Conservation (phyloP, 306 rosid genomes). For the Quercus parvula region DNA sequence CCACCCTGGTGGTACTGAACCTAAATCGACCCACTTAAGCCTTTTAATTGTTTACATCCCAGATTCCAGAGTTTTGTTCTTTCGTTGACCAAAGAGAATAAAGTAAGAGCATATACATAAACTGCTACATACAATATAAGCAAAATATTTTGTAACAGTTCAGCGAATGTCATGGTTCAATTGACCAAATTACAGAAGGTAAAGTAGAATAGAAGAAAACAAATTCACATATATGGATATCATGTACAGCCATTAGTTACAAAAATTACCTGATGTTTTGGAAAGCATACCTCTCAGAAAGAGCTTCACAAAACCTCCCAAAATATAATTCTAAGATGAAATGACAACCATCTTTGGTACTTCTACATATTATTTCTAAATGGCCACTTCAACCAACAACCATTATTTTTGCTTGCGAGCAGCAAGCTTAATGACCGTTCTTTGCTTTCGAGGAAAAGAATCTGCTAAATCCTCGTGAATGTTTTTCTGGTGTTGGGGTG, state of each 20-base stretch:
- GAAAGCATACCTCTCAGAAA: slow-evolving; percentile 23
- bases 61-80: not conserved
- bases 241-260: slow-evolving; percentile 84
- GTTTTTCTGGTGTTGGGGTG: slow-evolving; percentile 81
- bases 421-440: slow-evolving; percentile 56
- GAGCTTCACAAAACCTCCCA: slow-evolving; percentile 45
- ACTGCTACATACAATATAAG: slow-evolving; percentile 35
- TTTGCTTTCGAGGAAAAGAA: slow-evolving; percentile 90
- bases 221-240: slow-evolving; percentile 53
- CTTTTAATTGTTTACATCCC: too few species aligned
- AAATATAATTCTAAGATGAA: slow-evolving; percentile 34
- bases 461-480: slow-evolving; percentile 78
- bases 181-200: slow-evolving; percentile 43
- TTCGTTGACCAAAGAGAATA: not conserved
- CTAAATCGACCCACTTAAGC: too few species aligned
- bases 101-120: slow-evolving; percentile 22
- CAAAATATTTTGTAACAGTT: slow-evolving; percentile 41
- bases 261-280: slow-evolving; percentile 40
- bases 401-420: slow-evolving; percentile 22
- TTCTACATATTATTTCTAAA: slow-evolving; percentile 35
- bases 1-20: too few species aligned
- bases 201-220: slow-evolving; percentile 26
- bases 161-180: slow-evolving; percentile 32
- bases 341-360: slow-evolving; percentile 27
- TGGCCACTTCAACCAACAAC: slow-evolving; percentile 20